Evolutionary conservation across 148 eudicot genomes (phyloP).

Genomic region (Arctostaphylos glauca): DNA sequence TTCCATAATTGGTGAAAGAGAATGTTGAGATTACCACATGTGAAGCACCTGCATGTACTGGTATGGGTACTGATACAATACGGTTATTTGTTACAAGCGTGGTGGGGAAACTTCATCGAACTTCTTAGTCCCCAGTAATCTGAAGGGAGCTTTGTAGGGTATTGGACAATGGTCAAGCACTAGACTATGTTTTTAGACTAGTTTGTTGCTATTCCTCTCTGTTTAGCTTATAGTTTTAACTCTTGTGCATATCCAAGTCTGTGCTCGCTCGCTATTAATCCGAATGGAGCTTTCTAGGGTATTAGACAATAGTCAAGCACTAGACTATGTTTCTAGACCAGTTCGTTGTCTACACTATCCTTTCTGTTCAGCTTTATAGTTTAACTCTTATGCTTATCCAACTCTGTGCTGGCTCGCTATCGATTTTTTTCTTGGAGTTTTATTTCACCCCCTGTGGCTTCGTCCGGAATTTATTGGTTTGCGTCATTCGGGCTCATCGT

Average conservation of each 20-base stretch:
- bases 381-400: neutral
- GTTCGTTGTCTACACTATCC: neutral
- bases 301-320: neutral
- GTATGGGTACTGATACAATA: neutral
- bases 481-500: neutral
- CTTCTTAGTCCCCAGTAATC: neutral
- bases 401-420: neutral
- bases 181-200: slow-evolving; percentile 1
- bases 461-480: neutral
- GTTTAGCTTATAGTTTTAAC: neutral
- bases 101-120: neutral
- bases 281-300: neutral
- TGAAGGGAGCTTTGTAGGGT: too few relatives aligned
- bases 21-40: neutral
- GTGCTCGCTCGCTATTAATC: neutral
- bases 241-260: neutral
- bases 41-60: neutral
- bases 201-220: neutral
- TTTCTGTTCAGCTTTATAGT: neutral
- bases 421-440: neutral
- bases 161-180: neutral
- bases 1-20: neutral
- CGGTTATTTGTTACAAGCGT: neutral
- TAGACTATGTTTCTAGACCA: slow-evolving; percentile 1
- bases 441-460: slow-evolving; percentile 5